Evolutionary conservation across 192 early-diverging fungal species (phyloP), one percentile per base, ranked within the genome.

Genomic region (Entomortierella parvispora): DNA sequence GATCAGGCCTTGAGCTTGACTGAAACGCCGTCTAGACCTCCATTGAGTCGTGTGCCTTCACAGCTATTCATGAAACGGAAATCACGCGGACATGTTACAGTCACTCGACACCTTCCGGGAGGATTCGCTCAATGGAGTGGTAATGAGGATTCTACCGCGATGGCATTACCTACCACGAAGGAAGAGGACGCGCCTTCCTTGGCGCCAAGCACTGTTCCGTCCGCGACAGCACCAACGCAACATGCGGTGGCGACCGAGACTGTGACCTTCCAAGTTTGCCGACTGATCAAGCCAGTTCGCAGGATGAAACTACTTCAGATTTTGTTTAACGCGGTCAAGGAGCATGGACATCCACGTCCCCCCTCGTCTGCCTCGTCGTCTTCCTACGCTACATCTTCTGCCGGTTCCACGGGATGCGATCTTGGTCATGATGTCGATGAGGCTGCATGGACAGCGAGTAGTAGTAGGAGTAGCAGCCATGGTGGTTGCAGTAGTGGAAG

Each of bases 31-130:
- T 4, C 28, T 9, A 34, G 26, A 31, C 54, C 54, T 12, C 54
- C 28, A 2, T 7, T 56, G 18, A 32, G 28, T 31, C 26, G 32
- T n/a, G 32, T 32, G 3, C 33, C 65, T 1, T 77, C 74, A 1
- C 47, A 77, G 48, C 49, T 77, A 17, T 77, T 77, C 61, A 77
- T 63, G 40, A 77, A 77, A 34, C 65, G 66, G 15, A 77, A 64
- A n/a, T 63, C 59, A 2, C 58, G 74, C 3, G 60, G 74, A 2
- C 54, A 32, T 5, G 33, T 68, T 20, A 77, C 59, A 1, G 47
- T 77, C 22, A 63, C 54, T 0, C 28, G 74, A 37, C 37, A 42
- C 12, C 17, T 34, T 8, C 42, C 29, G 2, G 32, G 22, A 20
- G 2, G 20, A 14, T 31, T 4, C n/a, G 17, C 9, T 4, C 18